phyloP scores from a whole-genome alignment of 2,329 filamentous ascomycete species.

The Penicillium sclerotigenum region DNA sequence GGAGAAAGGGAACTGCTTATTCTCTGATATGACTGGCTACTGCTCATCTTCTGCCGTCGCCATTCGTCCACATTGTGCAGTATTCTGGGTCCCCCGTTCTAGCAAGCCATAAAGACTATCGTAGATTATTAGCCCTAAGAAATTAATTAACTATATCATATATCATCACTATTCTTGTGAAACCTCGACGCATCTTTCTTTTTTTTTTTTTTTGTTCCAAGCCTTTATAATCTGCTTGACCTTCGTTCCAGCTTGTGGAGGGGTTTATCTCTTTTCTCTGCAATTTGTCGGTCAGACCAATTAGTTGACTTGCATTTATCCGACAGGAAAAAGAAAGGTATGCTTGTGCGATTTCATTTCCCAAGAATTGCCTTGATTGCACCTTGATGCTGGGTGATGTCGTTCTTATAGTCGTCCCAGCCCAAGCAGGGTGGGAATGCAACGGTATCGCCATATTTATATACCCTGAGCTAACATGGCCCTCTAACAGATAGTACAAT shows the following conservation, averaged over 20 bases:
- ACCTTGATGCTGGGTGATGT: background rate
- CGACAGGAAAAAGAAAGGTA: background rate
- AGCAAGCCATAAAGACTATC: conserved; percentile 10
- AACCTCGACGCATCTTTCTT: conserved; percentile 7
- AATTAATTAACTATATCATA: conserved; percentile 4
- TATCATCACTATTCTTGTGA: conserved; percentile 11
- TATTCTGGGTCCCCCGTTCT: conserved; percentile 19
- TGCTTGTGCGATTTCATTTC: background rate
- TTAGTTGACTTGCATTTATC: conserved; percentile 12
- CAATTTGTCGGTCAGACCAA: conserved; percentile 17
- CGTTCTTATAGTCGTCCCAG: background rate
- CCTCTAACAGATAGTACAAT: background rate
- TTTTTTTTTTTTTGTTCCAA: background rate
- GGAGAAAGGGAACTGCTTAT: conserved; percentile 1
- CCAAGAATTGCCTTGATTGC: background rate
- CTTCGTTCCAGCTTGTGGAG: conserved; percentile 8
- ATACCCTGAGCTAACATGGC: conserved; percentile 1
- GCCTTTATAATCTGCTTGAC: conserved; percentile 15
- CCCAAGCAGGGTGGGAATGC: background rate
- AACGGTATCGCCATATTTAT: background rate
- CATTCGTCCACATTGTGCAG: conserved; percentile 19
- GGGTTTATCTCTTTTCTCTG: conserved; percentile 6
- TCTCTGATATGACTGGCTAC: conserved; percentile 16
- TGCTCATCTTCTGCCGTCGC: conserved; percentile 1
- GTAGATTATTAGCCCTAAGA: conserved; percentile 9